phyloP scores from a whole-genome alignment of 176 grass and related monocot species.

The Thalia dealbata region DNA sequence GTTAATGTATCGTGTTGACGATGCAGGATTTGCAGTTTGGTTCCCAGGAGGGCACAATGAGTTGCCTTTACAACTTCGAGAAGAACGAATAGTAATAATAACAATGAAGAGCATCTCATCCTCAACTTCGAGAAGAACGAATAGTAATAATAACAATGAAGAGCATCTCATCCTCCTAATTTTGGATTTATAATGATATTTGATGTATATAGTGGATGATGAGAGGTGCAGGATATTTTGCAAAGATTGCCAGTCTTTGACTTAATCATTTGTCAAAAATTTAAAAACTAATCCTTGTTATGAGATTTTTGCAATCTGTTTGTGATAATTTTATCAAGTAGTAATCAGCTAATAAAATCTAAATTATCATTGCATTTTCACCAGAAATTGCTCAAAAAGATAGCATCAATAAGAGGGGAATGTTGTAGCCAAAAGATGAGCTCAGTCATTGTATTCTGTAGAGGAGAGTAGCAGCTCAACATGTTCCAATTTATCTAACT shows the following conservation, averaged over 20 bases:
- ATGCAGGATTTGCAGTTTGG: conserved; percentile 63
- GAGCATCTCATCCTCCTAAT: no score
- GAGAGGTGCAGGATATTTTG: no score
- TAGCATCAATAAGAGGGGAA: background rate
- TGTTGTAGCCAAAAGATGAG: background rate
- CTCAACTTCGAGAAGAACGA: conserved; percentile 18
- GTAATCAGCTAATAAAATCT: background rate
- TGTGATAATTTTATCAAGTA: background rate
- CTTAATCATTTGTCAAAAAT: no score
- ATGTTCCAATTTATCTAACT: background rate
- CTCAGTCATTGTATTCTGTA: background rate
- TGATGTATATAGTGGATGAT: no score
- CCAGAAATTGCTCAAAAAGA: background rate
- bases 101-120: no score
- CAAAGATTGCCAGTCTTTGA: no score
- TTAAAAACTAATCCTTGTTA: no score
- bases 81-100: no score
- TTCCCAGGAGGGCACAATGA: conserved; percentile 68
- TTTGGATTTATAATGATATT: no score
- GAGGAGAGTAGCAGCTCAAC: background rate
- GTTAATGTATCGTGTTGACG: background rate
- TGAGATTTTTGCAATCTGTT: no score
- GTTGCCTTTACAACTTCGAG: conserved; percentile 48
- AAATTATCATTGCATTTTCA: background rate
- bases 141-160: no score